Conservation (phyloP, 1,139 yeast species). For the Taphrina confusa region DNA sequence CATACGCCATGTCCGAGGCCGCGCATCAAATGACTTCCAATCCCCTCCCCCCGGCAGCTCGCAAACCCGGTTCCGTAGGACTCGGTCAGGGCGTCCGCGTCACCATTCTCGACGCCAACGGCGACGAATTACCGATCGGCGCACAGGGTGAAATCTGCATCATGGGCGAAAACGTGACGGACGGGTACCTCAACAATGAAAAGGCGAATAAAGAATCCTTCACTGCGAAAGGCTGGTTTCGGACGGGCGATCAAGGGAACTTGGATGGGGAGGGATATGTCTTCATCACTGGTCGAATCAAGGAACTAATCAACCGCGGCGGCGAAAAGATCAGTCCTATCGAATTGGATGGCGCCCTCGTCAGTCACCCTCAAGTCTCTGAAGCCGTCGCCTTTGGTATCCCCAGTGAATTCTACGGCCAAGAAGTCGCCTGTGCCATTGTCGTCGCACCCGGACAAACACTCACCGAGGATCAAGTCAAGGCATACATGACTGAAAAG, state of each 20-base stretch:
- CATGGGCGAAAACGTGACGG: slow-evolving; percentile 64
- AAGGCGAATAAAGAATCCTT: slow-evolving; percentile 68
- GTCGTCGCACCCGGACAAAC: slow-evolving; percentile 53
- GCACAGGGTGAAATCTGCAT: slow-evolving; percentile 66
- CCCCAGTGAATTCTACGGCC: slow-evolving; percentile 64
- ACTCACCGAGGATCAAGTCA: slow-evolving; percentile 50
- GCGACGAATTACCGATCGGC: slow-evolving; percentile 53
- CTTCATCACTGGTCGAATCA: slow-evolving; percentile 63
- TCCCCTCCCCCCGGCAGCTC: slow-evolving; percentile 61
- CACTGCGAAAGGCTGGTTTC: slow-evolving; percentile 59
- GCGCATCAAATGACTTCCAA: slow-evolving; percentile 72
- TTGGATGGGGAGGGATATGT: slow-evolving; percentile 61
- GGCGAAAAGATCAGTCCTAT: slow-evolving; percentile 72
- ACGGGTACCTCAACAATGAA: slow-evolving; percentile 67
- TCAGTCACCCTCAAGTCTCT: slow-evolving; percentile 58
- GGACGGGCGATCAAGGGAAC: slow-evolving; percentile 73
- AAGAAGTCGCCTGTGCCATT: slow-evolving; percentile 65
- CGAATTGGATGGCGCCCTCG: slow-evolving; percentile 61
- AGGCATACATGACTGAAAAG: slow-evolving; percentile 51
- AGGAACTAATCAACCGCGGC: slow-evolving; percentile 67
- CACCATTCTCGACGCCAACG: slow-evolving; percentile 56
- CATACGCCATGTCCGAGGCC: slow-evolving; percentile 79
- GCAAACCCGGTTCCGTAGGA: slow-evolving; percentile 71
- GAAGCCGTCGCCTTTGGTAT: slow-evolving; percentile 73
- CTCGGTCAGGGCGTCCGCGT: slow-evolving; percentile 64